Base-by-base conservation (phyloP, 2,329 filamentous ascomycete species). In the Arthrinium phaeospermum region DNA sequence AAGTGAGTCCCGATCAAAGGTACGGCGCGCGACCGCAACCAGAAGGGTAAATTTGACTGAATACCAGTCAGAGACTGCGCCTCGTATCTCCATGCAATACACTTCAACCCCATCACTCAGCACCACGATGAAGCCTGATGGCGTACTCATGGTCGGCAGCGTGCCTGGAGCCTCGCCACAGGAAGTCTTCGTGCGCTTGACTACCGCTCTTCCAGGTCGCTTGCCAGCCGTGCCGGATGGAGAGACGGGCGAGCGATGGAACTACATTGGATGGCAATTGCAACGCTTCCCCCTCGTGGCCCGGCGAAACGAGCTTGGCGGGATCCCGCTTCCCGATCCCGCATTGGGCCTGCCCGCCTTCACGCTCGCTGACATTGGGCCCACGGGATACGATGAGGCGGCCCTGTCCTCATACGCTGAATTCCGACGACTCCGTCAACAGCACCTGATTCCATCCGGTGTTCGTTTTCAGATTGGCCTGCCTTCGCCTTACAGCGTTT, bases 91-190 rank as follows among this genome's bases (percentile, higher is more conserved):
- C 37, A 41, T 41, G 10, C 37, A 41, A n/a, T 10, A 16, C n/a
- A 49, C 6, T n/a, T 22, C 22, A n/a, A 10, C 22, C 22, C 46
- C 46, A 49, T 8, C 22, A 45, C 8, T 34, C n/a, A 72, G 71
- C 37, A 45, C 67, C 71, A 74, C 30, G 13, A 77, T 75, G 75
- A 72, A 74, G 71, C 76, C 76, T 72, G 72, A 74, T 27, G 74
- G 76, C 72, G 74, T 78, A 8, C 76, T 78, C 68, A 78, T 77
- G 75, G 74, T 78, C n/a, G 76, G 75, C 71, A 78, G 76, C 72
- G 74, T 78, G 44, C 76, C 76, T 13, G 76, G 76, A n/a, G 64
- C 69, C 69, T 76, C 74, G 49, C 67, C 74, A 16, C 19, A 74
- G 44, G 76, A 77, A 41, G 76, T 77, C 72, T 75, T 77, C 46